phyloP scores from a whole-genome alignment of 1,284 basidiomycete genomes.

The Puccinia novopanici region DNA sequence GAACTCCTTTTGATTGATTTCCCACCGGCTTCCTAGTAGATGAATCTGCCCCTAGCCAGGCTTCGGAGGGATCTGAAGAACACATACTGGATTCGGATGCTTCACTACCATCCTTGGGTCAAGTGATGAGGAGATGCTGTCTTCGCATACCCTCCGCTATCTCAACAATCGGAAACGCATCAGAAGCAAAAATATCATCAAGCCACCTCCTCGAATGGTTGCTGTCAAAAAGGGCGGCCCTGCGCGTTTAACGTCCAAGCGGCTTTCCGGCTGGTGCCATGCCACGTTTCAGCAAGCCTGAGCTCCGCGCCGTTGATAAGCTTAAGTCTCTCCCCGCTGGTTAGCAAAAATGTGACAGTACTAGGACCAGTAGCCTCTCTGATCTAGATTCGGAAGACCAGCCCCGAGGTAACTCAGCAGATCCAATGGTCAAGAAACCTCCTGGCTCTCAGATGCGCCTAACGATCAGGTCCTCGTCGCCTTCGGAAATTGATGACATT shows the following conservation, averaged over 20 bases:
- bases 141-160: conserved; percentile 19
- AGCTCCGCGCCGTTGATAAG: too few species aligned
- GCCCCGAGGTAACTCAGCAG: too few species aligned
- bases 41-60: conserved; percentile 18
- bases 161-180: conserved; percentile 22
- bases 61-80: conserved; percentile 21
- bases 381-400: too few species aligned
- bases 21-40: neutral
- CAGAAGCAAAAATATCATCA: conserved; percentile 2
- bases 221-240: conserved; percentile 1
- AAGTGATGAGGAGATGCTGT: conserved; percentile 39
- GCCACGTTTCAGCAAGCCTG: too few species aligned
- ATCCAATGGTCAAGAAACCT: too few species aligned
- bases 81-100: conserved; percentile 40
- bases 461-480: too few species aligned
- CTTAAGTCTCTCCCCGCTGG: too few species aligned
- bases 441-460: too few species aligned
- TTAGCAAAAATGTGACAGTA: too few species aligned
- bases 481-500: too few species aligned
- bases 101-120: conserved; percentile 30
- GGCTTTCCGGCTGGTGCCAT: neutral
- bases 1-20: neutral
- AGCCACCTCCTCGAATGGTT: neutral
- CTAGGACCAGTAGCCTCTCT: too few species aligned
- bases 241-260: neutral